Conservation (phyloP, 192 early-diverging fungal genomes). For the Mortierella antarctica region DNA sequence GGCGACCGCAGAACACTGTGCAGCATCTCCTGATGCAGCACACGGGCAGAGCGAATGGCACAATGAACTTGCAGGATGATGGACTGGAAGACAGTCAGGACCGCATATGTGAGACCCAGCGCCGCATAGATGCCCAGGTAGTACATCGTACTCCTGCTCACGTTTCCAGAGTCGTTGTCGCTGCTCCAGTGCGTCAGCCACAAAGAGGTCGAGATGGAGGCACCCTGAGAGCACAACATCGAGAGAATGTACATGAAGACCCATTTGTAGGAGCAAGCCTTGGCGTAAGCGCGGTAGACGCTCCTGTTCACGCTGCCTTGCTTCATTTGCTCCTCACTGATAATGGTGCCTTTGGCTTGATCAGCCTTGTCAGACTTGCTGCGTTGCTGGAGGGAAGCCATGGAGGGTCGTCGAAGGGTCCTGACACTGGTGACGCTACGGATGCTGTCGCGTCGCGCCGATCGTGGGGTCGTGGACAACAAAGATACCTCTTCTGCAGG, state of each 20-base stretch:
- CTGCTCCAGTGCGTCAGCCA: slow-evolving; percentile 83
- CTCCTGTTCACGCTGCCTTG: slow-evolving; percentile 83
- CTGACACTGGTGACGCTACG: slow-evolving; percentile 41
- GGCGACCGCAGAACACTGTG: slow-evolving; percentile 76
- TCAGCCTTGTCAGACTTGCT: slow-evolving; percentile 33
- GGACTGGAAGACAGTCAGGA: slow-evolving; percentile 73
- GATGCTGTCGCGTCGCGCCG: slow-evolving; percentile 40
- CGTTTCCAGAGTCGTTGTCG: slow-evolving; percentile 58
- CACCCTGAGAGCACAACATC: slow-evolving; percentile 64
- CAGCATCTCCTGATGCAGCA: slow-evolving; percentile 82
- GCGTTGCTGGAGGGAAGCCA: slow-evolving; percentile 57
- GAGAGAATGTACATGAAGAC: slow-evolving; percentile 70
- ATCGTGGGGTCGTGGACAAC: slow-evolving; percentile 32
- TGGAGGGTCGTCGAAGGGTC: slow-evolving; percentile 68
- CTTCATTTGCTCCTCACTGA: slow-evolving; percentile 88
- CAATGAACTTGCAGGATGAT: slow-evolving; percentile 83
- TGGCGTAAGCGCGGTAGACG: slow-evolving; percentile 87
- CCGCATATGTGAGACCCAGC: slow-evolving; percentile 77
- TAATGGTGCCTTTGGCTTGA: slow-evolving; percentile 46
- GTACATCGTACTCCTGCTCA: slow-evolving; percentile 57
- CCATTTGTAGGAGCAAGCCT: slow-evolving; percentile 73
- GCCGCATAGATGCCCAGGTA: slow-evolving; percentile 85
- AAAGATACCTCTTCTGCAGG: slow-evolving; percentile 20
- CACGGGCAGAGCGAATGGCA: slow-evolving; percentile 80
- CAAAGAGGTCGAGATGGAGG: slow-evolving; percentile 69